Evolutionary conservation across 2,329 filamentous ascomycete species (phyloP), one percentile per base, ranked within the genome.

Genomic region (Trichoderma atrobrunneum): DNA sequence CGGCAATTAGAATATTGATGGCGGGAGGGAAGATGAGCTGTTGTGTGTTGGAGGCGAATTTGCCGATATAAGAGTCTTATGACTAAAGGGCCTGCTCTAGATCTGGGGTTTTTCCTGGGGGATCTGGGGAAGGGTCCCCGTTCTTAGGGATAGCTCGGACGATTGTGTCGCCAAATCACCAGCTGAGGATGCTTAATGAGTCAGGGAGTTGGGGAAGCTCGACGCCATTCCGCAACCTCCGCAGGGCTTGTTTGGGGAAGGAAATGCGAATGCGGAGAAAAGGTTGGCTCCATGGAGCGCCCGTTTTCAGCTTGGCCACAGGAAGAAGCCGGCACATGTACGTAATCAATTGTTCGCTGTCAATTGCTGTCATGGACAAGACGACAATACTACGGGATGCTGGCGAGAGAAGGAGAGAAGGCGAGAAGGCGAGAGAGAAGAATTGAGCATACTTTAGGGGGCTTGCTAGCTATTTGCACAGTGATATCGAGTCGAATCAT

Each of bases 41-140:
- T 21, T 7, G 51, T 68, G 10, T 32, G 3, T 28, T 57, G 16
- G 14, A 30, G 24, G 32, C 32, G 51, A 68, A 68, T 68, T 68
- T 68, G 54, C 65, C 65, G 65, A 68, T 59, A 68, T 68, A 59
- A 30, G 28, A 68, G 65, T 68, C 39, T 51, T 30, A 10, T 10
- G 26, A 28, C 34, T 10, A 43, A n/a, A 11, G 24, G 10, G 16
- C 24, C 48, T 56, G 28, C 12, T n/a, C 30, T 21, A 34, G 34
- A 54, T 34, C 18, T 54, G 48, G 36, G 61, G 61, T 10, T 18
- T 48, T 63, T 48, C n/a, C 43, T 59, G 24, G 65, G 65, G 51
- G 21, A 51, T 56, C 48, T 28, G 63, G 63, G 48, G 63, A 59
- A 59, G 32, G 18, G 34, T 34, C 65, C 24, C 63, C 10, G 30